Evolutionary conservation across 1,284 basidiomycete species (phyloP), one percentile per base, ranked within the genome.

Genomic region (Calocybe gambosa): DNA sequence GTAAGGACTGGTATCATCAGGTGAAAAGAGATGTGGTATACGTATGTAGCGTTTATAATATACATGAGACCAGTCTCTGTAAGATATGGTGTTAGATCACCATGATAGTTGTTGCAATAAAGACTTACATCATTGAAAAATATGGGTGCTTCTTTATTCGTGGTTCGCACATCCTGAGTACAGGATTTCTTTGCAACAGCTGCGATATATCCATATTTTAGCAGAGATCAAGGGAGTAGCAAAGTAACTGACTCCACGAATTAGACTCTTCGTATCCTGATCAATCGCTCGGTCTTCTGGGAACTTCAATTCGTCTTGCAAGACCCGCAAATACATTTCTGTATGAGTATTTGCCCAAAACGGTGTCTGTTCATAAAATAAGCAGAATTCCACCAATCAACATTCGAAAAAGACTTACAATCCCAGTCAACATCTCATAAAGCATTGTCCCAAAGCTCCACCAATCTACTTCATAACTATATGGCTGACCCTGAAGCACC

Each of bases 381-480:
- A 23, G 3, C 21, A 29, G 28, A 29, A n/a, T 9, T 23, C 52
- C 42, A 51, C 46, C 39, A 50, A 47, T 54, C 33, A 23, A 61
- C 15, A 8, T 2, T n/a, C 35, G 16, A 18, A 29, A 10, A 3
- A 36, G n/a, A 81, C 86, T 72, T 63, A 90, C 88, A 54, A 90
- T 89, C 28, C 90, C 91, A 34, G 85, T 89, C 63, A 92, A 70
- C 82, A 95, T 94, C 70, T 98, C 95, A 63, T 89, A 93, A 47
- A 97, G 70, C 86, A 98, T 96, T 50, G 93, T 97, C 15, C 94
- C 94, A 58, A 96, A 89, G 54, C 88, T 89, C 93, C 94, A 98
- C 90, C 93, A 95, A 63, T 98, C 94, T 16, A 95, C 92, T 56
- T 94, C 90, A 60, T 94, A 97, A 52, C 87, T 87, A 65, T 98